Evolutionary conservation across 169 alveolate genomes (phyloP).

Genomic region (Cryptosporidium tyzzeri): DNA sequence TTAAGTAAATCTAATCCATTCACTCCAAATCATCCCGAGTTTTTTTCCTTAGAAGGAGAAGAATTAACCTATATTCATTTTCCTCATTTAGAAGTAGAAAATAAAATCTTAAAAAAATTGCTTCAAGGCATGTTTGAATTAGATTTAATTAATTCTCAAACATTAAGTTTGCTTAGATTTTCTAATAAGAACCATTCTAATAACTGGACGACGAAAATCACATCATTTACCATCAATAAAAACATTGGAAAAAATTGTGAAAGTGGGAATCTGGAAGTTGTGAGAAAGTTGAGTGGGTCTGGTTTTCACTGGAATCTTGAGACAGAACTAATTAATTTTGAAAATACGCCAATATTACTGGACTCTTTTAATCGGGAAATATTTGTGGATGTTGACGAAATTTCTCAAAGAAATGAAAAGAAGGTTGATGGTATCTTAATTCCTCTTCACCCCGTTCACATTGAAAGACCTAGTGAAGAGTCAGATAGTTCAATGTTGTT

Average conservation of each 20-base stretch:
- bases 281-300: conserved; percentile 19
- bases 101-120: background rate
- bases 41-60: conserved; percentile 22
- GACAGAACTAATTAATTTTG: conserved; percentile 24
- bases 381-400: conserved; percentile 51
- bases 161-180: background rate
- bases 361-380: conserved; percentile 24
- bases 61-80: conserved; percentile 6
- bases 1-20: conserved; percentile 35
- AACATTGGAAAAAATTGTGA: background rate
- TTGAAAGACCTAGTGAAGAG: conserved; percentile 62
- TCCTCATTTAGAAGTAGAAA: conserved; percentile 5
- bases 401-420: conserved; percentile 26
- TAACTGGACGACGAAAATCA: conserved; percentile 19
- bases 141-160: background rate
- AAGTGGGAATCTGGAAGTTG: background rate
- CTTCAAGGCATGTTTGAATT: background rate
- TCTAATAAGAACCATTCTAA: background rate
- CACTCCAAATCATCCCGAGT: conserved; percentile 32
- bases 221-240: background rate
- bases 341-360: background rate
- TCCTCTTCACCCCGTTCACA: conserved; percentile 55
- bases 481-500: conserved; percentile 12
- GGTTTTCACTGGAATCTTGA: conserved; percentile 60
- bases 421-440: background rate